These are phyloP conservation scores for Cercospora brassicicola DNA, from an alignment of 2,329 filamentous ascomycete genomes.

Conservation along the genomic window DNA sequence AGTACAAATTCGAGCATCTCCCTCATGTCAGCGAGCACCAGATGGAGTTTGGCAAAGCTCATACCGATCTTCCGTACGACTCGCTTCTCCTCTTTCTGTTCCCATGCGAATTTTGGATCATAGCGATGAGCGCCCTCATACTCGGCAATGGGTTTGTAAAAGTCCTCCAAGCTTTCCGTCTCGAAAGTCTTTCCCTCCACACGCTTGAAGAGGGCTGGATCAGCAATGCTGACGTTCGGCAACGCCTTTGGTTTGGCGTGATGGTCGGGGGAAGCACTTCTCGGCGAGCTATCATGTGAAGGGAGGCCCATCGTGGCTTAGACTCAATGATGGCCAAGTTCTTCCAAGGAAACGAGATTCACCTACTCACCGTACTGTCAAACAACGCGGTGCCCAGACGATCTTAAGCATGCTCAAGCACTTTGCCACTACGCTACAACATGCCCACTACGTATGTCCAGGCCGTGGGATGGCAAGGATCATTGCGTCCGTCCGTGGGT, in stretches of 20 bases:
- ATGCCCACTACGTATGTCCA: not conserved
- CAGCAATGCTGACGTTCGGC: slow-evolving; percentile 21
- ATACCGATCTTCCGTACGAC: slow-evolving; percentile 52
- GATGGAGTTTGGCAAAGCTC: not conserved
- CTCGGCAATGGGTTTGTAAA: slow-evolving; percentile 54
- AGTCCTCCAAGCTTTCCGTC: slow-evolving; percentile 38
- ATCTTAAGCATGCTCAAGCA: slow-evolving; percentile 15
- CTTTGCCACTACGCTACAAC: slow-evolving; percentile 10
- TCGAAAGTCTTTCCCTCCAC: slow-evolving; percentile 40
- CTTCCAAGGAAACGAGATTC: not conserved
- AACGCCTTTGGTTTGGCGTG: slow-evolving; percentile 19
- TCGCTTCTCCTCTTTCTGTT: slow-evolving; percentile 56
- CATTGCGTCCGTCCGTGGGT: slow-evolving; percentile 1
- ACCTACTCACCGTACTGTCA: not conserved
- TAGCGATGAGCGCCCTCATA: slow-evolving; percentile 62
- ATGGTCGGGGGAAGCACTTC: slow-evolving; percentile 7
- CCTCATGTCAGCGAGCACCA: not conserved
- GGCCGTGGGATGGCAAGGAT: slow-evolving; percentile 8
- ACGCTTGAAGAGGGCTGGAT: slow-evolving; percentile 24
- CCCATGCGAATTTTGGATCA: slow-evolving; percentile 59
- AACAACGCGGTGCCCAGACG: slow-evolving; percentile 7
- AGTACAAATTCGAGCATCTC: slow-evolving; percentile 51
- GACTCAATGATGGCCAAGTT: slow-evolving; percentile 9
- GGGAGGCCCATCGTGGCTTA: slow-evolving; percentile 3
- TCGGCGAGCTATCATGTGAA: not conserved